Evolutionary conservation across 148 eudicot species (phyloP), one percentile per base, ranked within the genome.

Genomic region (Selenicereus undatus): DNA sequence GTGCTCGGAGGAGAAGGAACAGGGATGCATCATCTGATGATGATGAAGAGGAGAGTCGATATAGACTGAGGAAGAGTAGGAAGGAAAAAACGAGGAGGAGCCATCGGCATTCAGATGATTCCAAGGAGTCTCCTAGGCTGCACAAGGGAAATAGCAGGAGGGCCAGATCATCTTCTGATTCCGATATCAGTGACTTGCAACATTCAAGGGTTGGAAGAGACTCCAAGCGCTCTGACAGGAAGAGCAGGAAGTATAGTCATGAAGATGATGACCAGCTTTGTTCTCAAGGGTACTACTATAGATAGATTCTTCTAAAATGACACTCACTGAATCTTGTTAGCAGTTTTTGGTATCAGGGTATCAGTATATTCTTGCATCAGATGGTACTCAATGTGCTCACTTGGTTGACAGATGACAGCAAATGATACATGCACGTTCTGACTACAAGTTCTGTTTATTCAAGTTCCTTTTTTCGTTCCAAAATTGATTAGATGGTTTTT

Each of bases 81-180:
- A 90, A 86, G 87, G 93, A 90, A 83, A 93, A 86, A 88, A 85
- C 86, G 79, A 89, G 97, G 85, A 89, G 93, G 81, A 92, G 97
- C 82, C 94, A 92, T 79, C 75, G 92, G 62, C 86, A 89, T 32
- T 86, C 91, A 11, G 90, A 89, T 73, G 90, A 86, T 79, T 87
- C 91, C 0, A 88, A 84, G 69, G 93, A 89, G 12, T 88, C 89
- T 78, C 85, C 78, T 26, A 79, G 80, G 76, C 66, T 84, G 17
- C 88, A 84, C 70, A 91, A 87, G 89, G 86, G 88, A 80, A 93
- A 88, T 92, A 89, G 88, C 85, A 89, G 90, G 86, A 91, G 91
- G 85, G 87, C 88, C 5, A 60, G 89, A 69, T 83, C 88, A n/a
- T 82, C 84, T 26, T 88, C 93, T 60, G 91, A 88, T 81, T 90